These are phyloP conservation scores for Dactylellina leptospora DNA, from an alignment of 2,329 filamentous ascomycete genomes.

Conservation along the genomic window DNA sequence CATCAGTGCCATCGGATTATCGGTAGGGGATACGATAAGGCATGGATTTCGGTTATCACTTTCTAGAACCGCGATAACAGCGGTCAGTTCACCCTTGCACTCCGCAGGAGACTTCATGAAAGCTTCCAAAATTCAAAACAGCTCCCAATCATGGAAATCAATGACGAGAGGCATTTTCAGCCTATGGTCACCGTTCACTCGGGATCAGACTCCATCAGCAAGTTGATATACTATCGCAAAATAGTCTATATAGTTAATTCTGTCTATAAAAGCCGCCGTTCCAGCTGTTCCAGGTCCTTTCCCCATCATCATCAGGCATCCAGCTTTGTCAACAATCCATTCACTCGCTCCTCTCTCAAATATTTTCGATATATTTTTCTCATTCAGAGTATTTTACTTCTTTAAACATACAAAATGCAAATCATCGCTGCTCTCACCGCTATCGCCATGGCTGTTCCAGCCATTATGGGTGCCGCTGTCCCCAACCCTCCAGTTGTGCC, in stretches of 20 bases:
- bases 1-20: too few relatives aligned
- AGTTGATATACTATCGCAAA: conserved; percentile 12
- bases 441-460: conserved; percentile 46
- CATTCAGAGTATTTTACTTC: too few relatives aligned
- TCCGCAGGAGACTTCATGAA: conserved; percentile 43
- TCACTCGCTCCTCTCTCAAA: conserved; percentile 12
- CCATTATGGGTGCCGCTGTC: conserved; percentile 44
- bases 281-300: background rate
- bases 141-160: background rate
- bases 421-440: conserved; percentile 46
- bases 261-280: conserved; percentile 46
- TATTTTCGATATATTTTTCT: too few relatives aligned
- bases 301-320: conserved; percentile 2
- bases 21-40: conserved; percentile 39
- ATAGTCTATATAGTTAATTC: conserved; percentile 1
- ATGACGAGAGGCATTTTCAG: conserved; percentile 18
- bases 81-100: conserved; percentile 16
- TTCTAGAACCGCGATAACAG: conserved; percentile 44
- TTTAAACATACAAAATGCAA: conserved; percentile 46
- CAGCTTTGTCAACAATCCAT: conserved; percentile 25
- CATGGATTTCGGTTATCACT: conserved; percentile 38
- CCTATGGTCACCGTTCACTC: background rate
- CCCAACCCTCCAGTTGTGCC: conserved; percentile 29
- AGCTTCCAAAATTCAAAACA: conserved; percentile 7
- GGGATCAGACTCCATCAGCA: conserved; percentile 12